Evolutionary conservation across 148 eudicot genomes (phyloP).

Genomic region (Silene uniflora): DNA sequence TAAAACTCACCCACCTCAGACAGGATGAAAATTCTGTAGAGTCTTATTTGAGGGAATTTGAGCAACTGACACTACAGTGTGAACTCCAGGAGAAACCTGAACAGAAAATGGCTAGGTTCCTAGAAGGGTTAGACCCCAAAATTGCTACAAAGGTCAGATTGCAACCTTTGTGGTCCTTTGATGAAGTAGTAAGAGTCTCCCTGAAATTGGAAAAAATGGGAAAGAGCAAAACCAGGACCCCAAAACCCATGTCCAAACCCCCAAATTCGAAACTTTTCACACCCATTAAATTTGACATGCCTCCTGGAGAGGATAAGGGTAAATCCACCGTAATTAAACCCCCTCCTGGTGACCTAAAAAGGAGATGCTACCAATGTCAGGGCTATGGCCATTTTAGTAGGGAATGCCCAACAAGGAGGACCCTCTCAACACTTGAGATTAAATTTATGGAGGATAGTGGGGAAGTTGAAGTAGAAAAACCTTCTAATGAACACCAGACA

Average conservation of each 20-base stretch:
- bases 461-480: background rate
- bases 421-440: background rate
- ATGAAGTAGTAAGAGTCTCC: background rate
- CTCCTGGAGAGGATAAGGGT: background rate
- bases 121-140: background rate
- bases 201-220: background rate
- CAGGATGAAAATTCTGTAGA: background rate
- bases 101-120: background rate
- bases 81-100: too few species aligned
- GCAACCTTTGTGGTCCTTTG: background rate
- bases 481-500: too few species aligned
- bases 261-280: too few species aligned
- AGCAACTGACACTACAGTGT: too few species aligned
- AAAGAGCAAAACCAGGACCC: background rate
- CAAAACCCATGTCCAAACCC: too few species aligned
- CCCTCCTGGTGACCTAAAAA: background rate
- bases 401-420: background rate
- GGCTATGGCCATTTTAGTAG: background rate
- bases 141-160: background rate
- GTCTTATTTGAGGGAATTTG: too few species aligned
- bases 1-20: background rate
- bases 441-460: too few species aligned
- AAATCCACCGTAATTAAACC: too few species aligned
- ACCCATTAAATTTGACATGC: background rate
- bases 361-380: too few species aligned